Evolutionary conservation across 768 basidiomycete species (phyloP), one percentile per base, ranked within the genome.

Genomic region (Serpula lacrymans): DNA sequence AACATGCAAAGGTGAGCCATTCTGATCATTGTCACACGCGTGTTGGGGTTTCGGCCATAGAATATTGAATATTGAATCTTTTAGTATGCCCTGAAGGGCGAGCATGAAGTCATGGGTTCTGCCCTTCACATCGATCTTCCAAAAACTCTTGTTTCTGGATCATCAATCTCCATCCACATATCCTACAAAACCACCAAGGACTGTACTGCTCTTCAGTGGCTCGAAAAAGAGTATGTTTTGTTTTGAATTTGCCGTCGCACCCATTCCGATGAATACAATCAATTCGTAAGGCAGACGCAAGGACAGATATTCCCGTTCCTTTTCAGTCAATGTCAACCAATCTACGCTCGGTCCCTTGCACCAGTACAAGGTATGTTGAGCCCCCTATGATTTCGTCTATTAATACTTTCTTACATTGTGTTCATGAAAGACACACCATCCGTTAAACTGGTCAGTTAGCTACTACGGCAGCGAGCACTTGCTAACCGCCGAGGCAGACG

Each of bases 311-410:
- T 73, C 54, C 70, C 74, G 3, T 80, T 74, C 60, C 60, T 80
- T 12, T 81, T 78, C 62, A 75, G 73, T 36, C 80, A 80, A 49
- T 72, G 69, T 49, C 78, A 80, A 49, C 77, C 78, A 5, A 80
- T 78, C 52, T 75, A 78, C 52, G 74, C 72, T 5, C 65, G 78
- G 23, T 67, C 68, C 1, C 54, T 78, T n/a, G 53, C 72, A 4
- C 78, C 77, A 2, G 56, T 72, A 28, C 75, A 78, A 59, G 66
- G 66, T 64, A 37, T 39, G 37, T 29, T 29, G n/a, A 9, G 10
- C 27, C 9, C 27, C 27, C 9, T 35, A 24, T 24, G 13, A 7
- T 27, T 34, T 10, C 1, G 5, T n/a, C n/a, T 6, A 39, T 14
- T 30, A 13, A 34, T 14, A 8, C 7, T 27, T 42, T 40, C 2